These are phyloP conservation scores for Fonsecaea pedrosoi DNA, from an alignment of 2,329 filamentous ascomycete species.

Conservation along the genomic window DNA sequence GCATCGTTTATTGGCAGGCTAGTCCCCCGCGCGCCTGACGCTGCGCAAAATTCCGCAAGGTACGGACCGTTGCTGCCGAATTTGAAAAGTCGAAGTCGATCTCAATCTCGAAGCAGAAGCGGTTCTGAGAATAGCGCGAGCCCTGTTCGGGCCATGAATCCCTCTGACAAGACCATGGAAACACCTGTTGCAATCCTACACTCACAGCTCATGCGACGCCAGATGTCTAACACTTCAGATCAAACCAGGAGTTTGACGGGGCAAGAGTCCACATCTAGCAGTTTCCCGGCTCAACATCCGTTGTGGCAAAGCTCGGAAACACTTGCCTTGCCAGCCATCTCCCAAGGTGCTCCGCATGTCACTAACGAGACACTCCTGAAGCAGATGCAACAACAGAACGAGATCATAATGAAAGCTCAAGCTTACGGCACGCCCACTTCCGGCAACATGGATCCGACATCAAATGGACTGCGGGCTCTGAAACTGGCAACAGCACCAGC, in stretches of 20 bases:
- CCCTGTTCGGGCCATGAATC: background rate
- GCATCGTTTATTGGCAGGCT: slow-evolving; percentile 24
- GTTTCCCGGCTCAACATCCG: background rate
- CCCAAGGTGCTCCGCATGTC: background rate
- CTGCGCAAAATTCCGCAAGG: background rate
- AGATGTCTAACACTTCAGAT: background rate
- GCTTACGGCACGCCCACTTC: background rate
- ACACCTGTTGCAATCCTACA: background rate
- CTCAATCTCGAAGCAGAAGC: slow-evolving; percentile 14
- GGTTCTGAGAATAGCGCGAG: background rate
- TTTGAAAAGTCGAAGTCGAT: slow-evolving; percentile 10
- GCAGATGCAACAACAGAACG: slow-evolving; percentile 27
- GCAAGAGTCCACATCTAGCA: background rate
- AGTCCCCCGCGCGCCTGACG: background rate
- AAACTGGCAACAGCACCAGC: slow-evolving; percentile 6
- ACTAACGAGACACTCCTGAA: slow-evolving; percentile 14
- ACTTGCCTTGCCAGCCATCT: background rate
- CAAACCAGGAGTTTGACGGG: background rate
- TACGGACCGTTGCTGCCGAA: background rate
- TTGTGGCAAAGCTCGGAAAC: background rate
- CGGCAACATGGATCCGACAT: background rate
- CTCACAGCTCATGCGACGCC: background rate
- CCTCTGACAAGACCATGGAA: background rate
- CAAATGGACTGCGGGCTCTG: slow-evolving; percentile 4
- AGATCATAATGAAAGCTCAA: slow-evolving; percentile 14